Evolutionary conservation across 176 grass and related monocot genomes (phyloP).

Genomic region (Oryza brachyantha): DNA sequence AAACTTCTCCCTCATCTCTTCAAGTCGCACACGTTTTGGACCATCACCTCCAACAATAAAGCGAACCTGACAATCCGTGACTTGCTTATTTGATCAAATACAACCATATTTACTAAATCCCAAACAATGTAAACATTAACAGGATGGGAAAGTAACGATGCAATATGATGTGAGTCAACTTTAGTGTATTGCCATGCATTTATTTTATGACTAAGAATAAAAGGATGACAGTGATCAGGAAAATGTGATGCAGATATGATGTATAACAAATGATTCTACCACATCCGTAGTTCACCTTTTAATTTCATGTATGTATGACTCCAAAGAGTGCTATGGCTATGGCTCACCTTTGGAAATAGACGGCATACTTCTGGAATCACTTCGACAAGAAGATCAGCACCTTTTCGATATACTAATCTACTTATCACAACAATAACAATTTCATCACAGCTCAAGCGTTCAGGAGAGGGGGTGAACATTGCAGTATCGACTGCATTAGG

Average conservation of each 20-base stretch:
- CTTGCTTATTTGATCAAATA: not conserved
- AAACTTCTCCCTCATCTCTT: conserved; percentile 97
- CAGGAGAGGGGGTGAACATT: conserved; percentile 80
- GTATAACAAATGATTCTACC: not conserved
- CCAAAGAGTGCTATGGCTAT: conserved; percentile 7
- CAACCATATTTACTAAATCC: not conserved
- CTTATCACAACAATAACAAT: conserved; percentile 92
- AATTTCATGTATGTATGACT: not conserved
- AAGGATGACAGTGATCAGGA: conserved; percentile 20
- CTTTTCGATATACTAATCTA: conserved; percentile 91
- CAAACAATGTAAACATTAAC: conserved; percentile 8
- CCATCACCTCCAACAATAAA: conserved; percentile 98
- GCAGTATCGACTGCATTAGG: conserved; percentile 98
- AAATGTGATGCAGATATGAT: not conserved
- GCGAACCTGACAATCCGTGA: conserved; percentile 49
- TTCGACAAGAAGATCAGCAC: conserved; percentile 93
- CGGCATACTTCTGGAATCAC: conserved; percentile 92
- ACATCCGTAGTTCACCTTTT: not conserved
- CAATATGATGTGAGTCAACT: not conserved
- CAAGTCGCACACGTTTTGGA: conserved; percentile 84
- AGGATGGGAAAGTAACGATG: not conserved
- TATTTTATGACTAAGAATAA: conserved; percentile 18
- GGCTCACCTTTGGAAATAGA: conserved; percentile 84
- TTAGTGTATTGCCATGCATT: not conserved
- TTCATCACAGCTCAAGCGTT: conserved; percentile 65